Percentiles rank a stretch among this genome's conserved stretches.
Evolutionary conservation across 2,329 filamentous ascomycete genomes (phyloP).

Genomic region (Drechslera avenae): DNA sequence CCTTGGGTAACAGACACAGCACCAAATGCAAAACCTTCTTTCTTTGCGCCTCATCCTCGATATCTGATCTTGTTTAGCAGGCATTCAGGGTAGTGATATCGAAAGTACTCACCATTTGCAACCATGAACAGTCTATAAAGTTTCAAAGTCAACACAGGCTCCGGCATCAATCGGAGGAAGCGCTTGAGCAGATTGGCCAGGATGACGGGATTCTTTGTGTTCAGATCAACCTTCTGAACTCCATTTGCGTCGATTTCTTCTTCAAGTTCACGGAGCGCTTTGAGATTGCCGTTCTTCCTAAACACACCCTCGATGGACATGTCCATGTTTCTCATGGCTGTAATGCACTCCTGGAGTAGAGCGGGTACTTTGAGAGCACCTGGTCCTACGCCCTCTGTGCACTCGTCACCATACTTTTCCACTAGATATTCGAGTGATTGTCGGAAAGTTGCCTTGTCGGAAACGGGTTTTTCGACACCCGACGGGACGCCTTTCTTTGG

Average conservation of each 20-base stretch:
- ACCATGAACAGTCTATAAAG: conserved; percentile 89
- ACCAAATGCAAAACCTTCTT: conserved; percentile 86
- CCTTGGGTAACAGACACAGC: conserved; percentile 90
- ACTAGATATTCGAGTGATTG: conserved; percentile 86
- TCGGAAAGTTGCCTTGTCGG: conserved; percentile 82
- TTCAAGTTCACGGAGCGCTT: conserved; percentile 83
- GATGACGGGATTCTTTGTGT: conserved; percentile 88
- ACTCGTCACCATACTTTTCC: conserved; percentile 92
- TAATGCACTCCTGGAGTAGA: conserved; percentile 92
- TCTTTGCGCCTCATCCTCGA: conserved; percentile 78
- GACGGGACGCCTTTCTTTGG: conserved; percentile 71
- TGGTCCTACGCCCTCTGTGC: conserved; percentile 94
- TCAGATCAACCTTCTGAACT: conserved; percentile 83
- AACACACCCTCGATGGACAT: conserved; percentile 98
- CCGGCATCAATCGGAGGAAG: conserved; percentile 90
- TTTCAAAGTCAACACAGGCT: conserved; percentile 93
- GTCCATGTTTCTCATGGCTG: conserved; percentile 97
- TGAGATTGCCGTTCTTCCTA: conserved; percentile 98
- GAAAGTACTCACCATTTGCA: conserved; percentile 68
- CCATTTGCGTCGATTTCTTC: conserved; percentile 86
- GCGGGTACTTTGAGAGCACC: conserved; percentile 88
- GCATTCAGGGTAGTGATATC: neutral
- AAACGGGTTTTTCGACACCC: conserved; percentile 42
- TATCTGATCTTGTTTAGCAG: conserved; percentile 57
- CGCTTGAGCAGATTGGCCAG: conserved; percentile 93